phyloP scores from a whole-genome alignment of 768 basidiomycete genomes.

The Tulasnella sp. region DNA sequence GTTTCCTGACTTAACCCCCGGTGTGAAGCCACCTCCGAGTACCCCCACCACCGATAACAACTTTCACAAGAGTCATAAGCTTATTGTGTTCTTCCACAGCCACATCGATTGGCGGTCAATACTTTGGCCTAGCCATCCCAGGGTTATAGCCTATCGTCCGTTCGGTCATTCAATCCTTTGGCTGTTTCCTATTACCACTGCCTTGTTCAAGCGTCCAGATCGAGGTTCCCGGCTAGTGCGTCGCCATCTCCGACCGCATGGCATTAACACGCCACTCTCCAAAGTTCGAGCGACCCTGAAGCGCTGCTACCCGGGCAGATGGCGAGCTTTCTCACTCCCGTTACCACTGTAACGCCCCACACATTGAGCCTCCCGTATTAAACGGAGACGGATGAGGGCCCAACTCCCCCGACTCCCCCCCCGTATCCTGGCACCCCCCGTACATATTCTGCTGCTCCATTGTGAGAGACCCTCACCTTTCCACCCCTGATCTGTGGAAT shows the following conservation, averaged over 20 bases:
- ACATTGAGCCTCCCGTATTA: neutral
- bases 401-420: constrained; percentile 6
- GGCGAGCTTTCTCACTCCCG: constrained; percentile 8
- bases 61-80: constrained; percentile 4
- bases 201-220: constrained; percentile 1
- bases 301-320: neutral
- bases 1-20: neutral
- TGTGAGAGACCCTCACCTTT: neutral
- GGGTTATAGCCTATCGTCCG: neutral
- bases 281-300: constrained; percentile 4
- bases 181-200: neutral
- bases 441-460: neutral
- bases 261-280: neutral
- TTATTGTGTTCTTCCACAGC: neutral
- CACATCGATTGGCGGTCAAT: constrained; percentile 1
- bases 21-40: constrained; percentile 1
- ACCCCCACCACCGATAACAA: neutral
- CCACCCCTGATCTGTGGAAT: neutral
- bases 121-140: neutral
- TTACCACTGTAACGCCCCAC: constrained; percentile 2
- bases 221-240: neutral
- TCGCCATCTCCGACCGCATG: constrained; percentile 10
- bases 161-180: neutral
- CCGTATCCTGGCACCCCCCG: neutral
- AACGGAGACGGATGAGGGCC: constrained; percentile 6